Base-by-base conservation (phyloP, 2,329 filamentous ascomycete species). In the Xylariaceae sp. region DNA sequence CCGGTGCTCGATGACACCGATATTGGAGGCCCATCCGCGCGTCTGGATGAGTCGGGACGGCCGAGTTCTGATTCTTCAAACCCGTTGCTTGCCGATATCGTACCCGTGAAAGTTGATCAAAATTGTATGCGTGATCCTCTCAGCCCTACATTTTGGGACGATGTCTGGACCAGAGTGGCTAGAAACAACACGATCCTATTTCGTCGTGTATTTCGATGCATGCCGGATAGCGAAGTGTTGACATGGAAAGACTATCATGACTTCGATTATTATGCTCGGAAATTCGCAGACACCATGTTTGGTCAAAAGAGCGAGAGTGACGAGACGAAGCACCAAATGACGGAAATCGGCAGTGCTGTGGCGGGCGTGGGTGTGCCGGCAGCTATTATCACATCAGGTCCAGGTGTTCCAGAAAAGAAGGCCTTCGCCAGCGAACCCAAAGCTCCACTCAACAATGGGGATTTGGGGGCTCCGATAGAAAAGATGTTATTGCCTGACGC, bases 141-240 rank as follows among this genome's bases (percentile, higher is more conserved):
- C 39, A 85, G 86, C 54, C 80, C 89, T 50, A 75, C 80, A 1
- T 99, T 99, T 71, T 88, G 89, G 68, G 83, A 94, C 43, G 88
- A 95, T 58, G 85, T 89, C 1, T 99, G 95, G 95, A 85, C 87
- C 60, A 80, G 84, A 16, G 85, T 91, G 49, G 94, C 94, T 0
- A 85, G 88, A 59, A 97, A 97, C 75, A 99, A 99, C 69, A 99
- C 94, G 2, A 92, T 91, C 68, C 81, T 99, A 45, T 99, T 89
- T 74, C 87, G 94, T 30, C 84, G 88, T 57, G 92, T 99, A 8
- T 99, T 99, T 76, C 85, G 92, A 44, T 96, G 92, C 71, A 95
- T 95, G 88, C 94, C 94, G 1, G 94, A 99, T 69, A 96, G 86
- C 48, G 90, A 96, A 67, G 94, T 96, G 22, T 86, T 84, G 59